Conservation (phyloP, 208 protist species). For the Crithidia thermophila region DNA sequence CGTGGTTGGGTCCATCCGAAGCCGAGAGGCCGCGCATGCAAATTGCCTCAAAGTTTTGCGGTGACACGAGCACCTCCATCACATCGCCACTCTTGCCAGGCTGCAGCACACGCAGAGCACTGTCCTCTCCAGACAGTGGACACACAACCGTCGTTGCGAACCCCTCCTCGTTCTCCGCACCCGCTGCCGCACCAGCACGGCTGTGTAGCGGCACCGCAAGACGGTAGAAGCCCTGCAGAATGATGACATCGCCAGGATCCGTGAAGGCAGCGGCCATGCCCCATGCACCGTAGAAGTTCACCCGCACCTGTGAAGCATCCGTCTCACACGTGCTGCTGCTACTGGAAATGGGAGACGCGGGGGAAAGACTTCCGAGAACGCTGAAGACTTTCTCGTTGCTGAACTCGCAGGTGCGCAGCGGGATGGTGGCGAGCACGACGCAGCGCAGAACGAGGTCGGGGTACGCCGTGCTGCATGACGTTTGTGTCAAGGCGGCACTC, state of each 20-base stretch:
- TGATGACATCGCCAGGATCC: slow-evolving; percentile 58
- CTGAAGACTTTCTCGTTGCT: slow-evolving; percentile 58
- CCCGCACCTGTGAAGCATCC: slow-evolving; percentile 27
- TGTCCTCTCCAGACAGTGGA: slow-evolving; percentile 34
- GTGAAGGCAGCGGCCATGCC: slow-evolving; percentile 66
- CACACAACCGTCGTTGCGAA: no score
- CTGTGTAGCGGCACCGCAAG: slow-evolving; percentile 8
- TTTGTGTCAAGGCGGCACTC: slow-evolving; percentile 31
- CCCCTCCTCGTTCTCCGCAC: no score
- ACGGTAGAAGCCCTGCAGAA: slow-evolving; percentile 40
- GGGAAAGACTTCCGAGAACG: slow-evolving; percentile 36
- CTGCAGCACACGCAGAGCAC: slow-evolving; percentile 54
- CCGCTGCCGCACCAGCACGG: no score
- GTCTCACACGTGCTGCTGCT: slow-evolving; percentile 8
- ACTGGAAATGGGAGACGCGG: background rate
- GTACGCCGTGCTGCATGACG: slow-evolving; percentile 31
- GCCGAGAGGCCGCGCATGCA: slow-evolving; percentile 48
- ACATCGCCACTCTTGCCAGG: slow-evolving; percentile 38
- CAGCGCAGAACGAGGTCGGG: slow-evolving; percentile 45
- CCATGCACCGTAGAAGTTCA: slow-evolving; percentile 81
- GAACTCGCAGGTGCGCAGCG: slow-evolving; percentile 61
- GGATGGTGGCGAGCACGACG: slow-evolving; percentile 40
- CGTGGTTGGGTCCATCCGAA: slow-evolving; percentile 17
- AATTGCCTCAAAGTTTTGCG: slow-evolving; percentile 47
- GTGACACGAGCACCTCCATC: slow-evolving; percentile 66